Conservation (phyloP, 345 rosid genomes). For the Pugionium cornutum region DNA sequence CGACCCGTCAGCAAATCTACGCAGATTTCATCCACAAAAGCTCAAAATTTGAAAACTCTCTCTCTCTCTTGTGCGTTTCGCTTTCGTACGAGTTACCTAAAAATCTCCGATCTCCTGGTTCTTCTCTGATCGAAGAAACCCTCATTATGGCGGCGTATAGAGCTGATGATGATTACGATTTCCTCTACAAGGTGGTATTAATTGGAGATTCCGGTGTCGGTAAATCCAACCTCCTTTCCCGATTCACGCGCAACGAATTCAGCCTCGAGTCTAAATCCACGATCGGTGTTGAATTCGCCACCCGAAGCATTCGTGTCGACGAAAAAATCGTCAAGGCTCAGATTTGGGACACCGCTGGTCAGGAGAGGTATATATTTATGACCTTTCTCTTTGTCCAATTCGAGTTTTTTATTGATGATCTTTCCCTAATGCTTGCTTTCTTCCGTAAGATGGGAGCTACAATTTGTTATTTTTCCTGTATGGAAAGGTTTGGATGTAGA, state of each 20-base stretch:
- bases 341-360: conserved; percentile 94
- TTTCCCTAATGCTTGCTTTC: neutral
- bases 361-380: conserved; percentile 52
- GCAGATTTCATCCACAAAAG: conserved; percentile 20
- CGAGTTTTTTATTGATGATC: neutral
- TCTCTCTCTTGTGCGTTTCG: conserved; percentile 11
- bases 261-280: conserved; percentile 86
- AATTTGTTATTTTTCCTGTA: neutral
- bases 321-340: conserved; percentile 82
- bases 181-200: conserved; percentile 70
- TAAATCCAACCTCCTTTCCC: conserved; percentile 69
- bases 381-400: conserved; percentile 1
- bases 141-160: conserved; percentile 60
- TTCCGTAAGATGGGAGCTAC: no score
- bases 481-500: neutral
- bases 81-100: neutral
- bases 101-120: conserved; percentile 9
- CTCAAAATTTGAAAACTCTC: conserved; percentile 30
- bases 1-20: conserved; percentile 5
- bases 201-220: conserved; percentile 90
- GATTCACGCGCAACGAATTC: conserved; percentile 79
- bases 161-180: conserved; percentile 88
- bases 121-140: conserved; percentile 19
- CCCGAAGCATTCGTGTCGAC: conserved; percentile 71
- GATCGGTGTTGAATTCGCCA: conserved; percentile 85